Evolutionary conservation across 805 yeast species (phyloP).

Genomic region (Saccharomycopsis sp.): DNA sequence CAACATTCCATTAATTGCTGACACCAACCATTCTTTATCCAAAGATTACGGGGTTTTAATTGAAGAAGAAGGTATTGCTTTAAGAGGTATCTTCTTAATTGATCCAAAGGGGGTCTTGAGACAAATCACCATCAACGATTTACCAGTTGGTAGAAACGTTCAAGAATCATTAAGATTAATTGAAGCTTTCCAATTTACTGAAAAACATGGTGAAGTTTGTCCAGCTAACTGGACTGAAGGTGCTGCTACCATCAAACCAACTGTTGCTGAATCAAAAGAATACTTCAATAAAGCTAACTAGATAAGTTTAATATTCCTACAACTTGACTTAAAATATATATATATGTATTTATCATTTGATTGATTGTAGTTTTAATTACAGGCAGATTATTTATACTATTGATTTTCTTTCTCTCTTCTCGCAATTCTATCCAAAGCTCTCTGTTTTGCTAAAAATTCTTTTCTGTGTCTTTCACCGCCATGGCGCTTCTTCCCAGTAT

Average conservation of each 20-base stretch:
- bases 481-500: slow-evolving; percentile 62
- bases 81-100: slow-evolving; percentile 96
- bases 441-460: slow-evolving; percentile 54
- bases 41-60: slow-evolving; percentile 96
- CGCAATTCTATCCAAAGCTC: slow-evolving; percentile 44
- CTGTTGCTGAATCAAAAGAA: slow-evolving; percentile 68
- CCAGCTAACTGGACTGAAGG: slow-evolving; percentile 99
- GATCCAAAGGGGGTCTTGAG: slow-evolving; percentile 93
- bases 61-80: slow-evolving; percentile 93
- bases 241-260: slow-evolving; percentile 84
- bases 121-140: slow-evolving; percentile 97
- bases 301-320: no score
- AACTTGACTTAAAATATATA: no score
- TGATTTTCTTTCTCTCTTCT: slow-evolving; percentile 26
- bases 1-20: slow-evolving; percentile 91
- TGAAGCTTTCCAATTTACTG: slow-evolving; percentile 99
- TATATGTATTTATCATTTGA: no score
- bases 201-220: slow-evolving; percentile 98
- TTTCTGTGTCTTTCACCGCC: slow-evolving; percentile 85
- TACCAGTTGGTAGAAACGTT: slow-evolving; percentile 98
- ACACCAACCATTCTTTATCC: slow-evolving; percentile 92
- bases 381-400: no score
- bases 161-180: slow-evolving; percentile 96
- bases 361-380: no score
- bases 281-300: slow-evolving; percentile 72